Percentiles rank a stretch among this genome's conserved stretches.
These are phyloP conservation scores for Teratosphaeria epicoccoides DNA, from an alignment of 2,329 filamentous ascomycete genomes.

Conservation along the genomic window DNA sequence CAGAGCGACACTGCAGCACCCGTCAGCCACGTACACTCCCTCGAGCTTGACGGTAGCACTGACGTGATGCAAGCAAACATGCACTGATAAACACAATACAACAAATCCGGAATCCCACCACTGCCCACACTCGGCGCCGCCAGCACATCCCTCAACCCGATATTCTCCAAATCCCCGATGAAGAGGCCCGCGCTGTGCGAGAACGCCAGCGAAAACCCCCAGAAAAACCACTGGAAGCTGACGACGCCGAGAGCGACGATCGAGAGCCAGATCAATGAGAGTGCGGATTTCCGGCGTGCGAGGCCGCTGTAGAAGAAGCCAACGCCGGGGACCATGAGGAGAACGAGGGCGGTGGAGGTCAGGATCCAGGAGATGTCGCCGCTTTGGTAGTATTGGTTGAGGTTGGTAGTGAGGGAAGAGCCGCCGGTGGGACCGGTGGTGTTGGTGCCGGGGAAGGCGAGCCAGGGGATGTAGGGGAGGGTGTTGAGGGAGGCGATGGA, in stretches of 20 bases:
- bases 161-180: slow-evolving; percentile 69
- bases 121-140: slow-evolving; percentile 66
- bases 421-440: slow-evolving; percentile 56
- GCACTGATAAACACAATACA: slow-evolving; percentile 79
- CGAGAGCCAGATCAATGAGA: slow-evolving; percentile 76
- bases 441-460: slow-evolving; percentile 52
- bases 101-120: slow-evolving; percentile 62
- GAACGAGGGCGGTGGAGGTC: slow-evolving; percentile 63
- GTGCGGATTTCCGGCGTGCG: slow-evolving; percentile 75
- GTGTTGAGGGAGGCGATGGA: not conserved
- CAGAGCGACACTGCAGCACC: slow-evolving; percentile 54
- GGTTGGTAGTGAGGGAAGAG: slow-evolving; percentile 54
- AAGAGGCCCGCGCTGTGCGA: slow-evolving; percentile 66
- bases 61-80: slow-evolving; percentile 76
- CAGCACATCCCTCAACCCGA: slow-evolving; percentile 68
- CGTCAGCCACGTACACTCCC: slow-evolving; percentile 5
- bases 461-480: slow-evolving; percentile 19
- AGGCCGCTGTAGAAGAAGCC: slow-evolving; percentile 92
- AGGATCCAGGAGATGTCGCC: slow-evolving; percentile 79
- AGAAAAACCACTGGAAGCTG: slow-evolving; percentile 92
- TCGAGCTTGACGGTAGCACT: slow-evolving; percentile 1
- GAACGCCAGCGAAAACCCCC: slow-evolving; percentile 77
- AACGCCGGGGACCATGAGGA: slow-evolving; percentile 89
- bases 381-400: slow-evolving; percentile 80
- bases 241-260: slow-evolving; percentile 71